Conservation (phyloP, 805 yeast genomes). For the Peterozyma toletana region DNA sequence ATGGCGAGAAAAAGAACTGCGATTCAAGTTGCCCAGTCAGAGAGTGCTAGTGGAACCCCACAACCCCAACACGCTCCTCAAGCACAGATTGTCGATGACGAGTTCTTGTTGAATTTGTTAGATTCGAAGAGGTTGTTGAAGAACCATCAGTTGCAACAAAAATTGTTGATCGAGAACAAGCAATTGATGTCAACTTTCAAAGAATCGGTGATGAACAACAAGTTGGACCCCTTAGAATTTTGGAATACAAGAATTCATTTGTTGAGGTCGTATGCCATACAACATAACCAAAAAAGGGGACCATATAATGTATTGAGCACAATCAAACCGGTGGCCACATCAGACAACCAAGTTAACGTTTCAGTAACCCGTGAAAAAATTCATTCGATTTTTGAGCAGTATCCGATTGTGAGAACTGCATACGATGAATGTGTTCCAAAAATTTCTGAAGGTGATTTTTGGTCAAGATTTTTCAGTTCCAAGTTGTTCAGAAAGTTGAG, state of each 20-base stretch:
- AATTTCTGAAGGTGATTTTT: conserved; percentile 83
- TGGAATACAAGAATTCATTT: conserved; percentile 81
- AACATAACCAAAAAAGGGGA: conserved; percentile 79
- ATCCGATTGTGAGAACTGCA: conserved; percentile 86
- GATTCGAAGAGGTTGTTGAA: conserved; percentile 54
- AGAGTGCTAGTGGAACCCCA: conserved; percentile 3
- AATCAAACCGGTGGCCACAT: conserved; percentile 86
- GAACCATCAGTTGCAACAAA: conserved; percentile 75
- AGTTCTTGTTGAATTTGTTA: conserved; percentile 25
- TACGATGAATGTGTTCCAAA: conserved; percentile 89
- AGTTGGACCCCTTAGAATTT: conserved; percentile 74
- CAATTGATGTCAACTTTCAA: conserved; percentile 69
- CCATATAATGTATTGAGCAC: conserved; percentile 92
- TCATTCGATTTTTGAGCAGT: conserved; percentile 82
- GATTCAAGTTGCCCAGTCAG: conserved; percentile 28
- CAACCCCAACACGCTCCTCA: conserved; percentile 11
- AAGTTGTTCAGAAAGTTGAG: conserved; percentile 79
- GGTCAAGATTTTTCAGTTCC: conserved; percentile 94
- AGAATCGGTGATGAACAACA: conserved; percentile 76
- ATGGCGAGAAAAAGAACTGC: conserved; percentile 59
- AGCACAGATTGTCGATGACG: conserved; percentile 11
- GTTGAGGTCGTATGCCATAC: conserved; percentile 78
- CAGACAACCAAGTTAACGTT: conserved; percentile 90
- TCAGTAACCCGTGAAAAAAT: conserved; percentile 88
- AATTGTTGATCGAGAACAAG: conserved; percentile 62